Base-by-base conservation (phyloP, 1,284 basidiomycete genomes). In the Naganishia sp. region DNA sequence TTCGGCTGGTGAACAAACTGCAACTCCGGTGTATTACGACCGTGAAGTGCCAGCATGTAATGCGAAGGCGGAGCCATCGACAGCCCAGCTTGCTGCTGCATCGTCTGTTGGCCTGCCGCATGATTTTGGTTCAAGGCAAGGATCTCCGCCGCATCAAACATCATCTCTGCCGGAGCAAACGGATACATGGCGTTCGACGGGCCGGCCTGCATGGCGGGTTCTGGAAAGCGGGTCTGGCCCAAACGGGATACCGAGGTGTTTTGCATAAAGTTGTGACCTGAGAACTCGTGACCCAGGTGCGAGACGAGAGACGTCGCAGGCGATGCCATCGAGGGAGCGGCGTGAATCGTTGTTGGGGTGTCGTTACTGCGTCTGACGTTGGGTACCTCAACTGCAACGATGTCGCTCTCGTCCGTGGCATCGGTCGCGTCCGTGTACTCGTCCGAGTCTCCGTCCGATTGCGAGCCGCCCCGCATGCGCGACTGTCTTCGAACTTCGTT, bases 31-130 rank as follows among this genome's bases (percentile, higher is more conserved):
- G 32, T 32, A 23, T 63, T 11, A 18, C 32, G 21, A 2, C 32
- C 35, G 50, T 54, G 39, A 39, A 63, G 52, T 17, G 50, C 61
- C 23, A 63, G 50, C n/a, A 63, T 50, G 21, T 63, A 63, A 21
- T 63, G 61, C 17, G 50, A 45, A 3, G 61, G 61, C 5, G 61
- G 50, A 4, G 32, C 42, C 18, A 31, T 42, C 4, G 21, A 23
- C 13, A 46, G 57, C 43, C 7, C 41, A 11, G 31, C 25, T 32
- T 57, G 55, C 52, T 35, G 32, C 28, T 56, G 41, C 25, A 31
- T 28, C 15, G 7, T 4, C 21, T 41, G n/a, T 25, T 39, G 46
- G 6, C 21, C 25, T 28, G 46, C 31, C 6, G 15, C 54, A 10
- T 50, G 28, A 5, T 35, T 31, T 21, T 61, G 57, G 32, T 61